A percentile compares a stretch with the other conserved stretches of the same genome.
These are phyloP conservation scores for Besnoitia besnoiti DNA, from an alignment of 169 alveolate species.

Conservation along the genomic window DNA sequence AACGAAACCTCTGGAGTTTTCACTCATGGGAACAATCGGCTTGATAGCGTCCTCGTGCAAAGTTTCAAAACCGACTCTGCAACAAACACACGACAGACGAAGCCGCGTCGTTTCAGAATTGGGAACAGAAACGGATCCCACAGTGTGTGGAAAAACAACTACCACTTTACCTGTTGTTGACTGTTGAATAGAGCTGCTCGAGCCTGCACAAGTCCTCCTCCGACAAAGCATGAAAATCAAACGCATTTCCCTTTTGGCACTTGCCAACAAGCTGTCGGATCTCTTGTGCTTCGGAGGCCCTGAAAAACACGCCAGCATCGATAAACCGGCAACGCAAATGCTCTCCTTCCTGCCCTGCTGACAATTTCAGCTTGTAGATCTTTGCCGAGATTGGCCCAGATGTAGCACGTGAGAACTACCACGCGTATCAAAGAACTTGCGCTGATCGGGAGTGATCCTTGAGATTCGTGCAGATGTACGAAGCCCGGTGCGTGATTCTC, in stretches of 20 bases:
- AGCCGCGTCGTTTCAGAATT: background rate
- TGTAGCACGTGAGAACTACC: no score
- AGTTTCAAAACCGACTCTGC: slow-evolving; percentile 63
- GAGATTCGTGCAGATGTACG: no score
- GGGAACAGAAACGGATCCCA: background rate
- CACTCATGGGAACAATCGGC: slow-evolving; percentile 44
- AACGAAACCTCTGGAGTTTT: slow-evolving; percentile 37
- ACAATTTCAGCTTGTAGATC: no score
- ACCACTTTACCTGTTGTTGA: background rate
- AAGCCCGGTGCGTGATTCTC: no score
- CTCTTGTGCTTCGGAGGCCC: slow-evolving; percentile 62
- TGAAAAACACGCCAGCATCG: background rate
- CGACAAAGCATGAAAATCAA: slow-evolving; percentile 51
- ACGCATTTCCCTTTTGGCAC: slow-evolving; percentile 50
- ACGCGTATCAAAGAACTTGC: no score
- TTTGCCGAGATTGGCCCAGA: no score
- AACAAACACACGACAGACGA: background rate
- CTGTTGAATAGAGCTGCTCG: slow-evolving; percentile 30
- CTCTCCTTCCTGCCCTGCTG: background rate
- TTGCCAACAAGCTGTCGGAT: slow-evolving; percentile 45
- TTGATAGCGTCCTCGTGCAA: slow-evolving; percentile 43
- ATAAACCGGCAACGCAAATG: background rate
- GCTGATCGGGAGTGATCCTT: no score
- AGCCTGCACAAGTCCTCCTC: slow-evolving; percentile 41
- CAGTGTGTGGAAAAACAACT: background rate